Evolutionary conservation across 768 basidiomycete genomes (phyloP).

Genomic region (Pleurotus tuoliensis): DNA sequence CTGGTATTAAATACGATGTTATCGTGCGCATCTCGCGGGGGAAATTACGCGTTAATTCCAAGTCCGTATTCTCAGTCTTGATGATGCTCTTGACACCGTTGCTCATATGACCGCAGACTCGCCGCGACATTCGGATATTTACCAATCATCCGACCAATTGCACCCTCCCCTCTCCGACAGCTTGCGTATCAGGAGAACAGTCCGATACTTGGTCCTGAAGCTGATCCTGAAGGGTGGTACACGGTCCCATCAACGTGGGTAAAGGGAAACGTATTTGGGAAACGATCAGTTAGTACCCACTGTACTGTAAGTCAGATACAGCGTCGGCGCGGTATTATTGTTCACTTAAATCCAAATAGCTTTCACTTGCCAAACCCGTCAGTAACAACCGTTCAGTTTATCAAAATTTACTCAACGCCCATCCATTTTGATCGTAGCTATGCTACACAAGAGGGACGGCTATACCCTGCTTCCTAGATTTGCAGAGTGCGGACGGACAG

Average conservation of each 20-base stretch:
- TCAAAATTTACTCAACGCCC: background rate
- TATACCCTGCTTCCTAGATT: constrained; percentile 30
- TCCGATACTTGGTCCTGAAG: constrained; percentile 30
- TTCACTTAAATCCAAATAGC: constrained; percentile 17
- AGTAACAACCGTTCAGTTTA: constrained; percentile 9
- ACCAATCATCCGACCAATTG: constrained; percentile 26
- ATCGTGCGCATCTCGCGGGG: constrained; percentile 26
- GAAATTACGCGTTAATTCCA: constrained; percentile 30
- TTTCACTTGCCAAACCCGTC: constrained; percentile 38
- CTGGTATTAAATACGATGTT: constrained; percentile 32
- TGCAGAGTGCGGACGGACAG: constrained; percentile 29
- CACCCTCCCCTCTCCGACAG: constrained; percentile 28
- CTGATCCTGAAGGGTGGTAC: constrained; percentile 39
- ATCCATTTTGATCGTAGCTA: constrained; percentile 21
- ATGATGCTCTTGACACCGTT: background rate
- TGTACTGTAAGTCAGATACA: constrained; percentile 26
- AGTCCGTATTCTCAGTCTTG: constrained; percentile 18
- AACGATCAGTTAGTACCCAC: constrained; percentile 23
- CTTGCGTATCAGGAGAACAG: constrained; percentile 31
- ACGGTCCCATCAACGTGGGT: constrained; percentile 20
- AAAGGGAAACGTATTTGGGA: constrained; percentile 24
- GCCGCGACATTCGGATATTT: constrained; percentile 27
- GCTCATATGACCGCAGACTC: constrained; percentile 18
- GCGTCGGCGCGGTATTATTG: constrained; percentile 1
- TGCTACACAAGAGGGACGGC: constrained; percentile 37